Evolutionary conservation across 2,329 filamentous ascomycete species (phyloP), one percentile per base, ranked within the genome.

Genomic region (Neopestalotiopsis sp.): DNA sequence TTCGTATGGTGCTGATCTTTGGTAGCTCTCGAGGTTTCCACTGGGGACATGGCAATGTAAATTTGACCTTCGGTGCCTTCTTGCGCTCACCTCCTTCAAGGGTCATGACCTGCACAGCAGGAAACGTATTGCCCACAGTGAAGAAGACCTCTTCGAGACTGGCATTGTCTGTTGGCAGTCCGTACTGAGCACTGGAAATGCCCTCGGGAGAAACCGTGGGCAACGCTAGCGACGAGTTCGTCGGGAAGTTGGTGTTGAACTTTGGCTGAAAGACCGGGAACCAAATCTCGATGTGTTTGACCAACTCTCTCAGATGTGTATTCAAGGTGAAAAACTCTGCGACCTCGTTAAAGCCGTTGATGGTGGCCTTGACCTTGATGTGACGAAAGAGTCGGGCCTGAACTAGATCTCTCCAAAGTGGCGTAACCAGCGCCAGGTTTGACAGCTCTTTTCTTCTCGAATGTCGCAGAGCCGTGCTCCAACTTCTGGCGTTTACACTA

Each of bases 61-160:
- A 90, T 70, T 90, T 86, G 60, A 94, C 90, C 78, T 90, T 89
- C 5, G 91, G 91, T 2, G 92, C 90, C 78, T 93, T 93, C 76
- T 91, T 92, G 71, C 91, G 88, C 77, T 94, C 91, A 4, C 92
- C 92, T n/a, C 91, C 92, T 78, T 94, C 91, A 17, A 94, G 82
- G 0, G 92, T 94, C 75, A 94, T 81, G 49, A 93, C 88, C 70
- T 86, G 87, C 1, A 88, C 87, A 66, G 88, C 84, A 0, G 89
- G 87, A 56, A 93, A 89, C 12, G 85, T 84, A 34, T 81, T 81
- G 63, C 84, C 81, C 20, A 93, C 84, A 69, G 92, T 91, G 65
- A 82, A 80, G 71, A 94, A 93, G 1, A 92, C 89, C 71, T 93
- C 90, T 66, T 92, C 88, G 59, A 94, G 79, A 0, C 90, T 90